Percentiles rank a stretch among this genome's conserved stretches.
These are phyloP conservation scores for Oropetium thomaeum DNA, from an alignment of 176 grass and related monocot species.

Conservation along the genomic window DNA sequence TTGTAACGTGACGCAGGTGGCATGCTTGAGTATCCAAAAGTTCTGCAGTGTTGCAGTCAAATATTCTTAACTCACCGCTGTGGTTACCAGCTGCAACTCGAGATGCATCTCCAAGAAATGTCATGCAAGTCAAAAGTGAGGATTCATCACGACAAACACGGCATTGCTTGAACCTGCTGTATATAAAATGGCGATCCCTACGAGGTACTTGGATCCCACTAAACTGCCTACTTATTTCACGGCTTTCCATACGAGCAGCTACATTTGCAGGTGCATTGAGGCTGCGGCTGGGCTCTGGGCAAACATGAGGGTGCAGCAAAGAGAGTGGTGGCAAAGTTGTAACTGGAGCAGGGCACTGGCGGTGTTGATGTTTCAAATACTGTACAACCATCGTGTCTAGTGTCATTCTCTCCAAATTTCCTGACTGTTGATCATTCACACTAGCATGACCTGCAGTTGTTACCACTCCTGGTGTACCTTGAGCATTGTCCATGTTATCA, in stretches of 20 bases:
- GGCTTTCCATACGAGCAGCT: conserved; percentile 64
- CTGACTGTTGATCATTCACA: conserved; percentile 50
- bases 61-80: conserved; percentile 83
- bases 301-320: conserved; percentile 86
- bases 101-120: conserved; percentile 77
- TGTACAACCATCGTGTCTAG: conserved; percentile 95
- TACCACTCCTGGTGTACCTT: conserved; percentile 55
- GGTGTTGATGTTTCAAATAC: conserved; percentile 95
- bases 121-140: conserved; percentile 83
- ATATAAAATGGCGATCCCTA: conserved; percentile 92
- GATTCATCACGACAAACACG: conserved; percentile 81
- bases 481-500: conserved; percentile 70
- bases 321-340: conserved; percentile 95
- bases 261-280: conserved; percentile 83
- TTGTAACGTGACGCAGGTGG: conserved; percentile 69
- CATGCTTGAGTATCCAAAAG: conserved; percentile 66
- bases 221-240: conserved; percentile 82
- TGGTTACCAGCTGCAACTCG: conserved; percentile 77
- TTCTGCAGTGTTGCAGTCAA: conserved; percentile 82
- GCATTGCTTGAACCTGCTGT: conserved; percentile 89
- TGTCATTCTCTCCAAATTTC: conserved; percentile 73
- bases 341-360: conserved; percentile 90
- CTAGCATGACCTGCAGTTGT: conserved; percentile 30
- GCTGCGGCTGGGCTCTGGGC: conserved; percentile 80
- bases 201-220: conserved; percentile 70